A percentile compares a stretch with the other conserved stretches of the same genome.
These are phyloP conservation scores for Paradendryphiella salina DNA, from an alignment of 2,329 filamentous ascomycete genomes.

Conservation along the genomic window DNA sequence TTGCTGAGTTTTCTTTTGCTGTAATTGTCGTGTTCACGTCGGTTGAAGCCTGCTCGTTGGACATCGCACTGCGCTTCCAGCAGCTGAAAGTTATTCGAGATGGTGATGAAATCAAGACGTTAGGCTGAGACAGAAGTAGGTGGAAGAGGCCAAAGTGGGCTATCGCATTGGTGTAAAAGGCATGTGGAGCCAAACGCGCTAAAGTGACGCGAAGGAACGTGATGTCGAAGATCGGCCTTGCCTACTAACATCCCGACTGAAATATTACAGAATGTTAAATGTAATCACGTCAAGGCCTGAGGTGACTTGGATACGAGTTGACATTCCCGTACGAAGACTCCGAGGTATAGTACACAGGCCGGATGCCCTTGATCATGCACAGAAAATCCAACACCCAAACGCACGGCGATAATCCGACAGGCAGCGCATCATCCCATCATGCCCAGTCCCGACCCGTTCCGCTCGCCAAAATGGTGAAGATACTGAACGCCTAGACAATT, in stretches of 20 bases:
- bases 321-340: constrained; percentile 12
- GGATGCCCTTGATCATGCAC: constrained; percentile 17
- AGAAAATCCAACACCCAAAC: constrained; percentile 21
- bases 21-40: not conserved
- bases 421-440: constrained; percentile 23
- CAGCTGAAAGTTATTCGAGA: too few species aligned
- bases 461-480: constrained; percentile 13
- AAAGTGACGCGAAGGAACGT: constrained; percentile 31
- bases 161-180: constrained; percentile 7
- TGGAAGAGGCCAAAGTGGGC: not conserved
- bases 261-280: not conserved
- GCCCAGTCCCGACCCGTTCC: constrained; percentile 12
- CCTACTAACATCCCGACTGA: not conserved
- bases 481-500: constrained; percentile 30
- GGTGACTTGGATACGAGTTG: constrained; percentile 11
- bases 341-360: constrained; percentile 31
- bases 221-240: constrained; percentile 6
- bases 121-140: not conserved
- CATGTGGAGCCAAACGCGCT: constrained; percentile 23
- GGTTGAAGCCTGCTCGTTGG: constrained; percentile 4
- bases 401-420: constrained; percentile 13
- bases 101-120: not conserved
- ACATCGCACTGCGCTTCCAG: constrained; percentile 9
- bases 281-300: not conserved
- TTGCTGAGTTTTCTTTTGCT: not conserved